phyloP scores from a whole-genome alignment of 805 yeast species.

The Wickerhamomyces ciferrii region DNA sequence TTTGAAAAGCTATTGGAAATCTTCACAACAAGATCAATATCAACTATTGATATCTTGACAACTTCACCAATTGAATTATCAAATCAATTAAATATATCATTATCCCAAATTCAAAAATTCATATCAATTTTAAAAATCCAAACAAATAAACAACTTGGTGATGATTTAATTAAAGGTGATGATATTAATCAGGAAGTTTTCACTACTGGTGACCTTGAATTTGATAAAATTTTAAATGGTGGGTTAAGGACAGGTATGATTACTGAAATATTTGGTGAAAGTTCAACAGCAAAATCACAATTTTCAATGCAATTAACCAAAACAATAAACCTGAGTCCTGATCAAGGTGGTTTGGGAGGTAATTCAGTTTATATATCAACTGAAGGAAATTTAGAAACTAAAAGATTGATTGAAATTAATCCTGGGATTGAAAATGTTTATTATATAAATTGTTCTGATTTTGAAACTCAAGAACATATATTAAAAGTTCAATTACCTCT shows the following conservation, averaged over 20 bases:
- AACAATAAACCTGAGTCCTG: conserved; percentile 40
- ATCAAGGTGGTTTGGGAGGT: conserved; percentile 41
- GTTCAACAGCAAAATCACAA: conserved; percentile 87
- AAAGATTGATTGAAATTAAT: conserved; percentile 48
- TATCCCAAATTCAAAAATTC: conserved; percentile 25
- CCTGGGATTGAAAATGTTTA: conserved; percentile 35
- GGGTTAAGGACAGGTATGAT: conserved; percentile 52
- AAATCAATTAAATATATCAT: conserved; percentile 25
- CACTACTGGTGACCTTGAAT: conserved; percentile 45
- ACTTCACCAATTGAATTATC: conserved; percentile 30
- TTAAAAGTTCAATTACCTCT: conserved; percentile 64
- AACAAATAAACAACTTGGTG: conserved; percentile 4
- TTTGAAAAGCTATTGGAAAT: conserved; percentile 24
- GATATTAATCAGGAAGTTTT: conserved; percentile 19
- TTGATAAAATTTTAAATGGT: conserved; percentile 48
- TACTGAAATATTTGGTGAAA: conserved; percentile 79
- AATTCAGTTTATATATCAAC: conserved; percentile 73
- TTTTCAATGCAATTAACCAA: conserved; percentile 61
- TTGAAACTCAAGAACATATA: conserved; percentile 72
- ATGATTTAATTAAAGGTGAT: background rate
- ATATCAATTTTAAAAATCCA: conserved; percentile 12
- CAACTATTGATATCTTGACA: conserved; percentile 36
- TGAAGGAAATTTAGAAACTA: conserved; percentile 67
- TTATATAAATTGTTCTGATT: conserved; percentile 56
- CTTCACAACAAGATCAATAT: conserved; percentile 24